A percentile compares a stretch with the other conserved stretches of the same genome.
Evolutionary conservation across 202 grass and related monocot species (phyloP).

Genomic region (Zizania palustris): DNA sequence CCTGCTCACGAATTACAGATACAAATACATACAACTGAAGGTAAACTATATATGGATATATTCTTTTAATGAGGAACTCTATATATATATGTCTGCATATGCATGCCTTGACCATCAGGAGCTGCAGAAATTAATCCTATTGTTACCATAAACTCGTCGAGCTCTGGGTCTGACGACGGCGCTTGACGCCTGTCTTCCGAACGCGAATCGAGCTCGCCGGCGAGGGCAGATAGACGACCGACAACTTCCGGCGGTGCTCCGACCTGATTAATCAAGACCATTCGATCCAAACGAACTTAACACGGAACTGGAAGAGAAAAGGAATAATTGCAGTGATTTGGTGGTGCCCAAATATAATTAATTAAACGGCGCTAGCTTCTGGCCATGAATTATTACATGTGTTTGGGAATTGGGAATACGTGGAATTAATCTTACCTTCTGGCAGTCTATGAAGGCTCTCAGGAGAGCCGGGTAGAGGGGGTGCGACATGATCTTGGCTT

Average conservation of each 20-base stretch:
- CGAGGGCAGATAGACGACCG: conserved; percentile 53
- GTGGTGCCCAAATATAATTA: not conserved
- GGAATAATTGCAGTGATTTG: not conserved
- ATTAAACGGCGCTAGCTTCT: too few species aligned
- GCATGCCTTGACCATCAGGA: not conserved
- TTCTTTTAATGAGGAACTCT: not conserved
- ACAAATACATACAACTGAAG: not conserved
- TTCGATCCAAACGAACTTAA: conserved; percentile 1
- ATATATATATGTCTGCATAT: not conserved
- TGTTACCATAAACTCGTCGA: conserved; percentile 85
- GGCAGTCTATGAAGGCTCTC: conserved; percentile 76
- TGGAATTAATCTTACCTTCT: conserved; percentile 49
- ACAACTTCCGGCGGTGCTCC: conserved; percentile 72
- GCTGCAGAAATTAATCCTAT: not conserved
- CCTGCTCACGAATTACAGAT: conserved; percentile 38
- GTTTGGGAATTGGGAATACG: not conserved
- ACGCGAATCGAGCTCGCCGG: conserved; percentile 45
- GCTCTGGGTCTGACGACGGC: conserved; percentile 61
- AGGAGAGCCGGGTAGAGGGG: conserved; percentile 66
- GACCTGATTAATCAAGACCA: conserved; percentile 39
- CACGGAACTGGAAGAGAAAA: not conserved
- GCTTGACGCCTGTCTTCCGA: conserved; percentile 20
- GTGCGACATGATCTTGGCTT: conserved; percentile 71
- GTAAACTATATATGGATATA: not conserved
- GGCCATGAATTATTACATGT: conserved; percentile 32